Base-by-base conservation (phyloP, 257 asterid species). In the Cinchona pubescens region DNA sequence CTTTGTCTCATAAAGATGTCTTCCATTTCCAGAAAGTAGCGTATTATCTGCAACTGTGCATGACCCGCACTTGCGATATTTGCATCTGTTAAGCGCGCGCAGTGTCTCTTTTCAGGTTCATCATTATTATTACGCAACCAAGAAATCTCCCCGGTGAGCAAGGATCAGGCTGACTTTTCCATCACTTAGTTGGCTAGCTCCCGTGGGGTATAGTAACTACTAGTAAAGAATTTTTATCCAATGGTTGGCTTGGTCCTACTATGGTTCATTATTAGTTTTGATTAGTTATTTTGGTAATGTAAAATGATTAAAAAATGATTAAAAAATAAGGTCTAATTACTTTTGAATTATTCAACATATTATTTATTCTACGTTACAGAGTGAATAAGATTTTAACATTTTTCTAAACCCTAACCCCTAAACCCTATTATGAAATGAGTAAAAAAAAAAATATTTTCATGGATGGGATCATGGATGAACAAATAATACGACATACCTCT, bases 1-100 rank as follows among this genome's bases (percentile, higher is more conserved):
- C 69, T 63, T 69, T 61, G n/a, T 32, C 74, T n/a, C 56, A 53
- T 66, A 56, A 73, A 55, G 46, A n/a, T 58, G 82, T 67, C 72
- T 59, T 71, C 74, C 67, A 67, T 35, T 79, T 59, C 73, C 49
- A 72, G 43, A 65, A 64, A 59, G 51, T 71, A 25, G 32, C 32
- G 49, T 68, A 29, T 60, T 35, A 43, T 51, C 56, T 56, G 25
- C 62, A n/a, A 59, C 37, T 21, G 4, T 59, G 18, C 58, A 69
- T 45, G 75, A 76, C 25, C 29, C 42, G 45, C 35, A 71, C 3
- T 16, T 51, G 64, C 7, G 18, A 5, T 71, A 21, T 70, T 16
- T 29, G 29, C 25, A 34, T 37, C 30, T 51, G 25, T 12, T 12
- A 59, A 59, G 13, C 21, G 63, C 1, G 7, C n/a, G 23, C n/a